phyloP scores from a whole-genome alignment of 1,284 basidiomycete genomes.

The Calocybe gambosa region DNA sequence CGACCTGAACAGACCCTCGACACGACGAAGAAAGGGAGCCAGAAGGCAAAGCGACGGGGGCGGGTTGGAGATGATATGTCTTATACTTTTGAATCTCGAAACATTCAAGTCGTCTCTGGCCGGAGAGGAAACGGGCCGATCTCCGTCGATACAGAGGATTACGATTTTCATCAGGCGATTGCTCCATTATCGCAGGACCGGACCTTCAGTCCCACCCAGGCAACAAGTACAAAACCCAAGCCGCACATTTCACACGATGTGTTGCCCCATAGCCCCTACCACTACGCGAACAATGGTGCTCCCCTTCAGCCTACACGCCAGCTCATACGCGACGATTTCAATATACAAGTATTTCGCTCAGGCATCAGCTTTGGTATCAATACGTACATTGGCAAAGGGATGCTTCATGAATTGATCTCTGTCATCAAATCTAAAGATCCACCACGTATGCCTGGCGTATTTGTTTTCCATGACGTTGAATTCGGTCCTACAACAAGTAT shows the following conservation, averaged over 20 bases:
- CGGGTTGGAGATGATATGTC: conserved; percentile 22
- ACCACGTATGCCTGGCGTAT: conserved; percentile 22
- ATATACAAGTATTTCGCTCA: conserved; percentile 40
- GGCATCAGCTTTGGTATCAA: conserved; percentile 42
- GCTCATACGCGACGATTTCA: conserved; percentile 38
- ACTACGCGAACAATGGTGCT: background rate
- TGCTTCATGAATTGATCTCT: conserved; percentile 47
- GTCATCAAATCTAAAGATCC: conserved; percentile 25
- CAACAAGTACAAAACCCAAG: background rate
- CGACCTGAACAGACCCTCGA: background rate
- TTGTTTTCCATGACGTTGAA: conserved; percentile 30
- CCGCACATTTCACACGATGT: background rate
- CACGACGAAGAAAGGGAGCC: conserved; percentile 13
- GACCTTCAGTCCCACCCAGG: conserved; percentile 13
- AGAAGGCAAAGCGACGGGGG: conserved; percentile 20
- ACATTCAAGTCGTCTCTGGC: conserved; percentile 28
- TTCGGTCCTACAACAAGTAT: conserved; percentile 34
- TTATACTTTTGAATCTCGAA: conserved; percentile 25
- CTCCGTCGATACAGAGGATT: conserved; percentile 34
- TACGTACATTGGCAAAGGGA: conserved; percentile 52
- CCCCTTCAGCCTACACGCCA: background rate
- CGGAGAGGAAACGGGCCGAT: conserved; percentile 24
- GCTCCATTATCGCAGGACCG: conserved; percentile 26
- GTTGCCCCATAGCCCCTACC: background rate
- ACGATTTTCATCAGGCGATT: conserved; percentile 37